These are phyloP conservation scores for Daldinia decipiens DNA, from an alignment of 495 filamentous ascomycete genomes.

Conservation along the genomic window DNA sequence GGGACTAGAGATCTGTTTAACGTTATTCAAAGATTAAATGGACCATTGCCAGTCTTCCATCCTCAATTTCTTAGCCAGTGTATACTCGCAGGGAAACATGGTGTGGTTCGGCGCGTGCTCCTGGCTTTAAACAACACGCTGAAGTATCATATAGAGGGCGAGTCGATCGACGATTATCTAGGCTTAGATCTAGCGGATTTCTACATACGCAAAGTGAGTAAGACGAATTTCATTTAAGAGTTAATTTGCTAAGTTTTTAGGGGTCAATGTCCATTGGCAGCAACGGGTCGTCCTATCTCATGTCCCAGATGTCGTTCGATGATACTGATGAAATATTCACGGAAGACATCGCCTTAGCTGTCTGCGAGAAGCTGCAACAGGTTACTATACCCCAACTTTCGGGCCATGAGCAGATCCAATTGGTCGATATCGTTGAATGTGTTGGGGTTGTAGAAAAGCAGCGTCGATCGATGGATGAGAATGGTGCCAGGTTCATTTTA, in stretches of 20 bases:
- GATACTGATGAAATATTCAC: constrained; percentile 70
- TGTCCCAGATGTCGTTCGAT: constrained; percentile 57
- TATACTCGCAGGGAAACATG: constrained; percentile 81
- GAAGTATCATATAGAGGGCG: constrained; percentile 85
- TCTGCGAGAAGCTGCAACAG: constrained; percentile 81
- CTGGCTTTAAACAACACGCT: constrained; percentile 79
- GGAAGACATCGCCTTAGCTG: constrained; percentile 73
- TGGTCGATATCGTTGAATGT: constrained; percentile 89
- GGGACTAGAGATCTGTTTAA: constrained; percentile 75
- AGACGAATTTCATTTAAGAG: not conserved
- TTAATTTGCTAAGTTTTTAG: constrained; percentile 35
- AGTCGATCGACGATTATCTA: constrained; percentile 81
- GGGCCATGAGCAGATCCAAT: constrained; percentile 86
- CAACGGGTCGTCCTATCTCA: constrained; percentile 35
- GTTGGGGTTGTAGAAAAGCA: constrained; percentile 88
- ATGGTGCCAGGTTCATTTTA: constrained; percentile 87
- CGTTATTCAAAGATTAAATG: constrained; percentile 82
- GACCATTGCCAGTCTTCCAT: constrained; percentile 90
- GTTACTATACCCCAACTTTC: constrained; percentile 84
- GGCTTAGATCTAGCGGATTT: constrained; percentile 79
- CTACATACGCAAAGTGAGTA: constrained; percentile 53
- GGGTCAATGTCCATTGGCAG: constrained; percentile 36
- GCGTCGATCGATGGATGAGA: constrained; percentile 89
- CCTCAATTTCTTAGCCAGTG: constrained; percentile 92
- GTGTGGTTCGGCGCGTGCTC: constrained; percentile 78